Percentiles rank a stretch among this genome's conserved stretches.
Conservation (phyloP, 345 rosid species). For the Arabidopsis thaliana region TAIR10.1 NC_003075.7:13488001-13488500, state of each 20-base stretch:
- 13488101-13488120: slow-evolving; percentile 76
- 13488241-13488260: neutral
- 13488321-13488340: slow-evolving; percentile 65
- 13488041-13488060: slow-evolving; percentile 62
- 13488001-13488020: slow-evolving; percentile 73
- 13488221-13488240: slow-evolving; percentile 66
- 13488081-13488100: slow-evolving; percentile 74
- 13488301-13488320: neutral
- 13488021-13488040: slow-evolving; percentile 82
- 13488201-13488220: slow-evolving; percentile 86
- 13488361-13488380: slow-evolving; percentile 77
- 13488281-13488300: slow-evolving; percentile 6
- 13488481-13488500: slow-evolving; percentile 56
- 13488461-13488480: slow-evolving; percentile 84
- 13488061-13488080: slow-evolving; percentile 81
- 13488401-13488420: slow-evolving; percentile 60
- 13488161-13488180: slow-evolving; percentile 83
- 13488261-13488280: neutral
- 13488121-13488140: slow-evolving; percentile 72
- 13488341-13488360: slow-evolving; percentile 82
- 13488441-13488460: slow-evolving; percentile 83
- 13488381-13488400: slow-evolving; percentile 53
- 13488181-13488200: slow-evolving; percentile 93
- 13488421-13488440: slow-evolving; percentile 58
- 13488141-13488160: slow-evolving; percentile 63